These are phyloP conservation scores for Naumovozyma baii DNA, from an alignment of 805 yeast species.

Conservation along the genomic window DNA sequence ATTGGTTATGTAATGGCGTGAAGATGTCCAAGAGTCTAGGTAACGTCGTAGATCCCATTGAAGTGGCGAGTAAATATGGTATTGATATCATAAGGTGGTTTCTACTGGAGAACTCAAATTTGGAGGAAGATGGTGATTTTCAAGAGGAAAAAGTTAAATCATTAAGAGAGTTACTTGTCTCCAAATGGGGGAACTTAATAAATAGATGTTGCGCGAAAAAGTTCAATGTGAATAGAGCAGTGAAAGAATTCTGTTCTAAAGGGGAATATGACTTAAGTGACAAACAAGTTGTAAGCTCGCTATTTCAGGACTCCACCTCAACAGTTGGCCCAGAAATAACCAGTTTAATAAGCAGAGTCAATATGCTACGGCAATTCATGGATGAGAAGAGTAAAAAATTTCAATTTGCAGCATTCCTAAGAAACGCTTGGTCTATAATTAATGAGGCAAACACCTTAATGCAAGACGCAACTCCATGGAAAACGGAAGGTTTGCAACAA, in stretches of 20 bases:
- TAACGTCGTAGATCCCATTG: conserved; percentile 86
- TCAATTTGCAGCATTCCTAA: conserved; percentile 48
- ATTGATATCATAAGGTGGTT: conserved; percentile 67
- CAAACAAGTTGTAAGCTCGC: conserved; percentile 6
- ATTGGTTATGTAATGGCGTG: conserved; percentile 82
- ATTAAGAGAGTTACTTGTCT: conserved; percentile 57
- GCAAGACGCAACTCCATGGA: conserved; percentile 75
- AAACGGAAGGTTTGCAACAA: conserved; percentile 30
- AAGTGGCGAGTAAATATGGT: conserved; percentile 53
- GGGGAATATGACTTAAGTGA: not conserved
- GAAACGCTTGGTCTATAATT: conserved; percentile 48
- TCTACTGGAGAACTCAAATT: conserved; percentile 62
- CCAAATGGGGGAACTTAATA: conserved; percentile 74
- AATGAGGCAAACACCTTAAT: conserved; percentile 56
- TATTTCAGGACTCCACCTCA: not conserved
- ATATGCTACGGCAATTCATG: conserved; percentile 33
- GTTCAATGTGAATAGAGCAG: conserved; percentile 47
- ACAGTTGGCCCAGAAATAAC: conserved; percentile 6
- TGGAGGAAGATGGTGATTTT: conserved; percentile 74
- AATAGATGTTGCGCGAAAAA: conserved; percentile 64
- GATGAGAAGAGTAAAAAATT: conserved; percentile 36
- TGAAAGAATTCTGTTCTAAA: conserved; percentile 11
- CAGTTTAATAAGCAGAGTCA: conserved; percentile 28
- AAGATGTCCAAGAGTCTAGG: conserved; percentile 93
- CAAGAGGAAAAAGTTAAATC: conserved; percentile 44